These are phyloP conservation scores for Aspergillus sergii DNA, from an alignment of 2,329 filamentous ascomycete species.

Conservation along the genomic window DNA sequence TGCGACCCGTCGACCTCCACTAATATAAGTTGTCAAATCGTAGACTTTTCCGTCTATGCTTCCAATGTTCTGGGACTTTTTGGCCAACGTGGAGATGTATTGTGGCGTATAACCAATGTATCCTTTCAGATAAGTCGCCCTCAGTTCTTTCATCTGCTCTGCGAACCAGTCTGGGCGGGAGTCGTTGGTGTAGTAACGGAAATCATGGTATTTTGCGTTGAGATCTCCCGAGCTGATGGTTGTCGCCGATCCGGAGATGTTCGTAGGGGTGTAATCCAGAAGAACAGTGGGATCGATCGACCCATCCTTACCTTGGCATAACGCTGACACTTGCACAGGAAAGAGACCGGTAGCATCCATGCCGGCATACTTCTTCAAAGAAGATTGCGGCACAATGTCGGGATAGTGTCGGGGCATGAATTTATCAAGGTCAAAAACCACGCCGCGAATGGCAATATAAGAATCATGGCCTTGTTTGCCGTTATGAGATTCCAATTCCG, in stretches of 20 bases:
- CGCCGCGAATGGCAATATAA: conserved; percentile 81
- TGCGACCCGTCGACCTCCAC: conserved; percentile 69
- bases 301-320: conserved; percentile 78
- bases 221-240: conserved; percentile 68
- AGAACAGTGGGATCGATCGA: conserved; percentile 71
- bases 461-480: conserved; percentile 68
- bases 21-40: conserved; percentile 81
- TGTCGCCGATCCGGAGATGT: conserved; percentile 68
- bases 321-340: conserved; percentile 88
- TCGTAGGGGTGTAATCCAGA: conserved; percentile 78
- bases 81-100: conserved; percentile 72
- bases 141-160: conserved; percentile 80
- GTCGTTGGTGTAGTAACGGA: conserved; percentile 81
- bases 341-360: conserved; percentile 86
- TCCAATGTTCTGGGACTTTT: conserved; percentile 68
- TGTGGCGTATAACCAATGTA: conserved; percentile 78
- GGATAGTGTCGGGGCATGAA: conserved; percentile 83
- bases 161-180: conserved; percentile 88
- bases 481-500: conserved; percentile 73
- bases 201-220: conserved; percentile 87
- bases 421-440: conserved; percentile 78
- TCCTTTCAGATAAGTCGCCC: conserved; percentile 80
- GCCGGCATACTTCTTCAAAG: conserved; percentile 79
- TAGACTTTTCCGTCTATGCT: conserved; percentile 81
- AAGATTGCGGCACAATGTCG: conserved; percentile 60